phyloP scores from a whole-genome alignment of 2,329 filamentous ascomycete genomes.

The Neonectria hederae region DNA sequence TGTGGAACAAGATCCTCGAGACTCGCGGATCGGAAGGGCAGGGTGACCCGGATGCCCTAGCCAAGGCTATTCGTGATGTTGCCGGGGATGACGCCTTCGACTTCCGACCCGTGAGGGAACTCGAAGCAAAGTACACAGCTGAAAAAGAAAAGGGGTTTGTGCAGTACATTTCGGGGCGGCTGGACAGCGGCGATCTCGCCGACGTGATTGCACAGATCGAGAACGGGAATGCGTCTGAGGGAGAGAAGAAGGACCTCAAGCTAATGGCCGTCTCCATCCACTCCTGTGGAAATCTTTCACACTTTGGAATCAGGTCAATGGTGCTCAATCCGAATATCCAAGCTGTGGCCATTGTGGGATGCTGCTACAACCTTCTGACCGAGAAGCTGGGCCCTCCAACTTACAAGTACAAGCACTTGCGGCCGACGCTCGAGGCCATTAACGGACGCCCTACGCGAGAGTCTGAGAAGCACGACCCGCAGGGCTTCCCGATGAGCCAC shows the following conservation, averaged over 20 bases:
- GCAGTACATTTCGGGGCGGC: constrained; percentile 79
- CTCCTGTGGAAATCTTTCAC: constrained; percentile 96
- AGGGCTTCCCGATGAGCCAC: constrained; percentile 93
- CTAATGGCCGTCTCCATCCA: constrained; percentile 95
- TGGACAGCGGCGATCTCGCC: constrained; percentile 77
- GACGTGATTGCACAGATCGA: constrained; percentile 72
- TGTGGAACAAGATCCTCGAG: constrained; percentile 67
- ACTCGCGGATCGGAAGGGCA: constrained; percentile 42
- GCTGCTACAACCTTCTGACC: constrained; percentile 96
- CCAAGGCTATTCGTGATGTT: constrained; percentile 47
- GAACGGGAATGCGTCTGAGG: constrained; percentile 29
- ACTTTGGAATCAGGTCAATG: constrained; percentile 89
- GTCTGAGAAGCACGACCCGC: constrained; percentile 79
- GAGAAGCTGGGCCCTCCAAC: constrained; percentile 88
- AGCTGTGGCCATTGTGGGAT: constrained; percentile 95
- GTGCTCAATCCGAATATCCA: constrained; percentile 83
- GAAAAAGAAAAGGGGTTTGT: constrained; percentile 74
- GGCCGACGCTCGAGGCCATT: constrained; percentile 72
- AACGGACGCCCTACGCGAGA: constrained; percentile 76
- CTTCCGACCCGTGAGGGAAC: constrained; percentile 60
- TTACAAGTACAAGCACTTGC: constrained; percentile 82
- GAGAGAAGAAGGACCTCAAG: constrained; percentile 51
- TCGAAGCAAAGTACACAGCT: constrained; percentile 61
- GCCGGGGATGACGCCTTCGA: constrained; percentile 48
- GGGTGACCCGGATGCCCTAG: constrained; percentile 53